These are phyloP conservation scores for Flaveria trinervia DNA, from an alignment of 129 eudicot species.

Conservation along the genomic window DNA sequence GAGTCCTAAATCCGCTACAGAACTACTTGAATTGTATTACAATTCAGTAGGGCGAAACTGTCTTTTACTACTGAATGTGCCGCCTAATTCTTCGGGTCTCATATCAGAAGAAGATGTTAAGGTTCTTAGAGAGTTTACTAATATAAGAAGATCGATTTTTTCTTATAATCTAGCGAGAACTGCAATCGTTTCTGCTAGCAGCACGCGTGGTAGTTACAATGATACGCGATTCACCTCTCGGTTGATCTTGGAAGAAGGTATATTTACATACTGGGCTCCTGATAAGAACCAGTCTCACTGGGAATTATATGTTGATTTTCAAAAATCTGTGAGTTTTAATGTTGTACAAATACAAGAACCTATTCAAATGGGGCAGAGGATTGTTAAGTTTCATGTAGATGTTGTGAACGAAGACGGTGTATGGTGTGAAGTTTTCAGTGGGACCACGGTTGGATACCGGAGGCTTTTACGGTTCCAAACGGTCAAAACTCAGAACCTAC, in stretches of 20 bases:
- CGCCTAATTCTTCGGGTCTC: constrained; percentile 86
- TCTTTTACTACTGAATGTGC: constrained; percentile 68
- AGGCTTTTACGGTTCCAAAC: constrained; percentile 54
- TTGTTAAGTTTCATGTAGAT: constrained; percentile 32
- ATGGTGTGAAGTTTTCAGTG: constrained; percentile 16
- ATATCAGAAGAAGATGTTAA: constrained; percentile 71
- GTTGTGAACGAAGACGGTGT: background rate
- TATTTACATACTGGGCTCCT: constrained; percentile 78
- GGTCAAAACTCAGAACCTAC: constrained; percentile 44
- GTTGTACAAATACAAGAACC: constrained; percentile 76
- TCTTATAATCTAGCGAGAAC: constrained; percentile 55
- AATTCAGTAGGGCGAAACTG: constrained; percentile 90
- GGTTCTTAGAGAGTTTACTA: constrained; percentile 66
- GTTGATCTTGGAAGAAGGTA: constrained; percentile 55
- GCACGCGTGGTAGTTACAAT: constrained; percentile 47
- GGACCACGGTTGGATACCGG: constrained; percentile 77
- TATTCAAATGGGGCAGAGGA: constrained; percentile 82
- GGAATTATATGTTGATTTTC: constrained; percentile 51
- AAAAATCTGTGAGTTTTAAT: constrained; percentile 49
- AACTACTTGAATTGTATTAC: constrained; percentile 74
- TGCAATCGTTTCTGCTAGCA: constrained; percentile 61
- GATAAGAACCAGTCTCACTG: constrained; percentile 40
- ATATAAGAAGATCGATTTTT: constrained; percentile 56
- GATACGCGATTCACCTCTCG: constrained; percentile 46
- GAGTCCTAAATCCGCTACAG: constrained; percentile 60